Evolutionary conservation across 495 filamentous ascomycete species (phyloP), one percentile per base, ranked within the genome.

Genomic region (Aspergillus heteromorphus): DNA sequence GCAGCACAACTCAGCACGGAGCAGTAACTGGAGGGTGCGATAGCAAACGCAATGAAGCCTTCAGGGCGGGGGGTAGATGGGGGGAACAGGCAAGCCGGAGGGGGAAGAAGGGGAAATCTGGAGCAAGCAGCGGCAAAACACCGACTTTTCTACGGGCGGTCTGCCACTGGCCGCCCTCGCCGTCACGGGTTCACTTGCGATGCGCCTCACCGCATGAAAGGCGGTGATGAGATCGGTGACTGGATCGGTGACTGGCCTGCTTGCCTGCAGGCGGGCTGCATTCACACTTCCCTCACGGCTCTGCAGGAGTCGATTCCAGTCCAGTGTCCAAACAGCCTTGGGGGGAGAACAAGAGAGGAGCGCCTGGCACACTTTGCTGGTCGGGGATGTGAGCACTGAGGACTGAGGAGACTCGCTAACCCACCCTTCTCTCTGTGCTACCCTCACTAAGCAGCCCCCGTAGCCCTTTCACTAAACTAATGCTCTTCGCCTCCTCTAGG

Each of bases 131-230:
- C 72, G 69, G 71, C 73, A 74, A 72, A 72, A 75, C 69, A 31
- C 57, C 48, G 58, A 64, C 57, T 69, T 64, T 70, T 58, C 62
- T 53, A 58, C 58, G 65, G 71, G 73, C 73, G 73, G 73, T 75
- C 70, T 73, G 71, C 56, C 40, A 53, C 43, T 54, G 51, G 56
- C 56, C 61, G 63, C 57, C 61, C 61, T 61, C 59, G 59, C 42
- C 43, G 54, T 60, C 53, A 62, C 55, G 59, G 62, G 57, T 63
- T 47, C 43, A 48, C 53, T 56, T 61, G 52, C 43, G 49, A 61
- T 58, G 55, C 38, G 58, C 68, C 72, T 75, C 73, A 75, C 73
- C 73, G 73, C 73, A 75, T 61, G 58, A 63, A 72, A 73, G 72
- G 71, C 69, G 71, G 71, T 73, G 72, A 73, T 69, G 62, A 63